Evolutionary conservation across 306 rosid species (phyloP).

Genomic region (Purshia tridentata): DNA sequence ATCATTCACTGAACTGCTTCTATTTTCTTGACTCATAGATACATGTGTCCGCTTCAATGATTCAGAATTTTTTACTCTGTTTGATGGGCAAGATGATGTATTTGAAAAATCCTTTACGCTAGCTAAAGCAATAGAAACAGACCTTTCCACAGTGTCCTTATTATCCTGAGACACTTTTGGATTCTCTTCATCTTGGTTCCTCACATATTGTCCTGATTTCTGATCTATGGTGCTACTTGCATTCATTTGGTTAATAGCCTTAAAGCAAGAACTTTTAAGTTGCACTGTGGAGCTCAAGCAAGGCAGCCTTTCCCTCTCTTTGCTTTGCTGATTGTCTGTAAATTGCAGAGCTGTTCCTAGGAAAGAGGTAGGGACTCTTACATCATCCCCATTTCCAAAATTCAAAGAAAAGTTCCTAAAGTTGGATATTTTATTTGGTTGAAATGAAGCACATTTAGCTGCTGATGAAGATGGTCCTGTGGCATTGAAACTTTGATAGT

Average conservation of each 20-base stretch:
- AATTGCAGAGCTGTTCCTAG: constrained; percentile 25
- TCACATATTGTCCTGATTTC: constrained; percentile 30
- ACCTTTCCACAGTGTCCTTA: constrained; percentile 35
- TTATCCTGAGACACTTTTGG: constrained; percentile 26
- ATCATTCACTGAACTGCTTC: constrained; percentile 33
- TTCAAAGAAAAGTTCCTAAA: constrained; percentile 31
- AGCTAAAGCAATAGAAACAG: constrained; percentile 29
- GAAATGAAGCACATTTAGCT: constrained; percentile 31
- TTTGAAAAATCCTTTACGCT: constrained; percentile 32
- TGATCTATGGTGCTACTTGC: constrained; percentile 28
- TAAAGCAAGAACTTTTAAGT: constrained; percentile 31
- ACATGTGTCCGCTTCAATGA: constrained; percentile 27
- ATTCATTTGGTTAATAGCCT: constrained; percentile 16
- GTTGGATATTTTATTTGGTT: constrained; percentile 25
- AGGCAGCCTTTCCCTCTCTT: constrained; percentile 37
- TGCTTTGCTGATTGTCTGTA: constrained; percentile 30
- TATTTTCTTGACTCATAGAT: constrained; percentile 33
- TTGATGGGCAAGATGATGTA: constrained; percentile 30
- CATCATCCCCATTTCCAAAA: constrained; percentile 36
- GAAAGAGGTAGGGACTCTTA: constrained; percentile 25
- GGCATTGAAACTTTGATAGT: constrained; percentile 25
- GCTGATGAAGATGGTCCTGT: constrained; percentile 27
- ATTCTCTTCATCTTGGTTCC: constrained; percentile 29
- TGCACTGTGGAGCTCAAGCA: constrained; percentile 32
- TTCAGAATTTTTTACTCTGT: constrained; percentile 28